Conservation (phyloP, 768 basidiomycete genomes). For the Lepiota venenata region DNA sequence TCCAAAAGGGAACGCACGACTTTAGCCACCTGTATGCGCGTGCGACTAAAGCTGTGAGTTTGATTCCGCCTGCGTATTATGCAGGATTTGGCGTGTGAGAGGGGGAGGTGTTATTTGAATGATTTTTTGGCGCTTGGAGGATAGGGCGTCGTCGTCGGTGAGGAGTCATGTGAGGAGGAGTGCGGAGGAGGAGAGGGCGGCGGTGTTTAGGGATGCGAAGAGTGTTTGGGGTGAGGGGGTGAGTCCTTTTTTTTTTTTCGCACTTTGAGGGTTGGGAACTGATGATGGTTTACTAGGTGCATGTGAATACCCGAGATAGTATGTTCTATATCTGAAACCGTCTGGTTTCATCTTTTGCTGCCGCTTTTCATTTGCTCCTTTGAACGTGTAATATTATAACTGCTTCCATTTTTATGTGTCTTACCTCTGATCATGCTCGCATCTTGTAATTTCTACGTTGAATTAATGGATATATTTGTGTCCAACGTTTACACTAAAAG, state of each 20-base stretch:
- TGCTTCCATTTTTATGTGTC: too few relatives aligned
- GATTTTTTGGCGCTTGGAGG: constrained; percentile 60
- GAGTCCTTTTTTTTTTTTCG: constrained; percentile 18
- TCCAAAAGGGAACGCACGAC: constrained; percentile 72
- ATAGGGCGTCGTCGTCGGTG: constrained; percentile 28
- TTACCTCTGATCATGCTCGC: too few relatives aligned
- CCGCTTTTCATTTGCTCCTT: too few relatives aligned
- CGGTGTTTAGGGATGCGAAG: constrained; percentile 43
- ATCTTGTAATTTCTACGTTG: too few relatives aligned
- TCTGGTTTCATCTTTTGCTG: background rate
- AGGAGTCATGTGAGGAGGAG: constrained; percentile 27
- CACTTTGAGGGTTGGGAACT: background rate
- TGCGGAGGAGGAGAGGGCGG: constrained; percentile 33
- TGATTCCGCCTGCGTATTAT: constrained; percentile 79
- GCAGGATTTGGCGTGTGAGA: constrained; percentile 81
- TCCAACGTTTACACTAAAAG: too few relatives aligned
- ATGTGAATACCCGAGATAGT: constrained; percentile 51
- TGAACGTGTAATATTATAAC: too few relatives aligned
- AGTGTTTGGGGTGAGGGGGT: constrained; percentile 53
- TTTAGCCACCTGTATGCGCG: constrained; percentile 75
- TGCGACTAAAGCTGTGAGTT: constrained; percentile 80
- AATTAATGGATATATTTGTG: too few relatives aligned
- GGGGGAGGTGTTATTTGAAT: constrained; percentile 74
- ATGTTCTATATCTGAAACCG: constrained; percentile 71
- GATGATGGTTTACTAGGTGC: constrained; percentile 32